Conservation (phyloP, 2,329 filamentous ascomycete genomes). For the Hypoxylon sp. region DNA sequence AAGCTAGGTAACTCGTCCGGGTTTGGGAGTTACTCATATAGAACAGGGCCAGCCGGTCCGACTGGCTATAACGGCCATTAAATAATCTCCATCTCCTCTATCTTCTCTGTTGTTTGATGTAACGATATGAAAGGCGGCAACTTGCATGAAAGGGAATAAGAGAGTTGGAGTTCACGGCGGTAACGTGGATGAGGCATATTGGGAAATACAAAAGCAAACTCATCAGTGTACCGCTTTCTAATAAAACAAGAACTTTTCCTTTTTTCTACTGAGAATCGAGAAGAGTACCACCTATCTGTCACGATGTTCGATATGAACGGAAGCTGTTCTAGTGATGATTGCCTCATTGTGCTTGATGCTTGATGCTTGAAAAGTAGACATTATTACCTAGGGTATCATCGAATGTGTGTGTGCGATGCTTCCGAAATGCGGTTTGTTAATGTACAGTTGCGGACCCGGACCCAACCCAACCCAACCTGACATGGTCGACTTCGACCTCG, state of each 20-base stretch:
- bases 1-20: slow-evolving; percentile 22
- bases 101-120: slow-evolving; percentile 45
- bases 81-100: slow-evolving; percentile 39
- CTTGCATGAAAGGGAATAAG: slow-evolving; percentile 43
- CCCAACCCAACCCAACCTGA: slow-evolving; percentile 19
- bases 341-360: slow-evolving; percentile 14
- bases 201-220: slow-evolving; percentile 33
- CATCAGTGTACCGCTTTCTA: slow-evolving; percentile 44
- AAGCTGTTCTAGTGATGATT: neutral
- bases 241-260: slow-evolving; percentile 39
- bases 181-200: slow-evolving; percentile 46
- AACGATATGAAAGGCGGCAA: slow-evolving; percentile 47
- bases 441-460: slow-evolving; percentile 41
- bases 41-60: slow-evolving; percentile 24
- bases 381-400: slow-evolving; percentile 53
- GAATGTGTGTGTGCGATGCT: slow-evolving; percentile 44
- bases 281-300: neutral
- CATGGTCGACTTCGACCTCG: slow-evolving; percentile 1
- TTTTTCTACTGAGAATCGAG: slow-evolving; percentile 16
- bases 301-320: neutral
- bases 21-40: slow-evolving; percentile 25
- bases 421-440: slow-evolving; percentile 44
- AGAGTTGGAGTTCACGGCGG: slow-evolving; percentile 47
- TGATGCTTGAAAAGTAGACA: slow-evolving; percentile 40
- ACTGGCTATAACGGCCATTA: slow-evolving; percentile 33